These are phyloP conservation scores for Kurtzmaniella cleridarum DNA, from an alignment of 805 yeast species.

Conservation along the genomic window DNA sequence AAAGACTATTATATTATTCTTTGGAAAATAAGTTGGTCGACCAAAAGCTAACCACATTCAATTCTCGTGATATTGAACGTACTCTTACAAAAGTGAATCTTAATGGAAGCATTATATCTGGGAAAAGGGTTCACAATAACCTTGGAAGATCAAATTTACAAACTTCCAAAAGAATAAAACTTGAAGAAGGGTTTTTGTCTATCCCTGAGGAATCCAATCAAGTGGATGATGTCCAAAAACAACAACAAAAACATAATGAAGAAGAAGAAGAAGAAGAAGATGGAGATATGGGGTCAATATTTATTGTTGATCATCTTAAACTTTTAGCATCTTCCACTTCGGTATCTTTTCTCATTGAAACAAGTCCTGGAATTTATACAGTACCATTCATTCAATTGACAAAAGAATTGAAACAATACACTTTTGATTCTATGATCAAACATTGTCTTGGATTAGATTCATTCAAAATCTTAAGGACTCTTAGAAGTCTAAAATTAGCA, in stretches of 20 bases:
- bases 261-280: constrained; percentile 11
- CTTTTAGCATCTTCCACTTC: constrained; percentile 48
- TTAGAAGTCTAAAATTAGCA: constrained; percentile 61
- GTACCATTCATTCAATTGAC: constrained; percentile 56
- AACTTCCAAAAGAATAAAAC: constrained; percentile 17
- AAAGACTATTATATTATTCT: constrained; percentile 16
- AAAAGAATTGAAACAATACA: constrained; percentile 41
- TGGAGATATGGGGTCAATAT: constrained; percentile 23
- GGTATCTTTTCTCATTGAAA: constrained; percentile 56
- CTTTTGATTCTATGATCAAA: constrained; percentile 53
- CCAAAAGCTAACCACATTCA: constrained; percentile 30
- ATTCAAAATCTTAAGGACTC: constrained; percentile 70
- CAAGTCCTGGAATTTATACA: constrained; percentile 50
- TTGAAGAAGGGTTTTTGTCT: constrained; percentile 15
- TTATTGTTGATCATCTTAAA: constrained; percentile 61
- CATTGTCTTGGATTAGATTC: constrained; percentile 62
- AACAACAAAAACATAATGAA: constrained; percentile 6
- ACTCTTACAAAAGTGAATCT: constrained; percentile 40
- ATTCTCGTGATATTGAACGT: constrained; percentile 27
- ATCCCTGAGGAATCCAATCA: constrained; percentile 1
- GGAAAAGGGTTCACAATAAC: constrained; percentile 15
- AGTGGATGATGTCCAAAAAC: constrained; percentile 10
- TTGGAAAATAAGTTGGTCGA: constrained; percentile 31
- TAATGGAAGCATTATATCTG: constrained; percentile 38
- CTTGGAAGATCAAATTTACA: constrained; percentile 26